Base-by-base conservation (phyloP, 164 flowering plant genomes). In the Nymphaea colorata region DNA sequence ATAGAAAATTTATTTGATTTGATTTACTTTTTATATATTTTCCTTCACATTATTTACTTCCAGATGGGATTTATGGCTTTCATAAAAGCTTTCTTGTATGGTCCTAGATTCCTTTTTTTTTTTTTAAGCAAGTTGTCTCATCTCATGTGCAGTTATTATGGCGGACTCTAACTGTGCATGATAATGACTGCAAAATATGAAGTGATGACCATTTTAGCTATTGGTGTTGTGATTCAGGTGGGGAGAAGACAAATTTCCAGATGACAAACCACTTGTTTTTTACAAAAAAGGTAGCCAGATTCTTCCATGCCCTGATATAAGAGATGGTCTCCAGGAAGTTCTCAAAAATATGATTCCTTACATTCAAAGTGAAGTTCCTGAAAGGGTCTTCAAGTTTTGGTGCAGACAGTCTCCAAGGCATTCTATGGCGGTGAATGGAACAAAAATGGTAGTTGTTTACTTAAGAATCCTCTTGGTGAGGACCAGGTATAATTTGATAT, bases 371-470 rank as follows among this genome's bases (percentile, higher is more conserved):
- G 78, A 78, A 72, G 71, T 90, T 64, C 97, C 96, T 62, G 64
- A 45, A 17, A 79, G 73, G 66, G 84, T 87, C 16, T 76, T 92
- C 64, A 92, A 90, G 80, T 87, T 95, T 67, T 92, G 97, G 98
- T 87, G 98, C n/a, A 72, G 88, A 72, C 98, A 95, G 71, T 92
- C 97, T 15, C 98, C 99, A 25, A 78, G 99, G 72, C 98, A 95
- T 95, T 95, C 71, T 78, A 87, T 70, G 96, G 97, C 18, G 99
- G 99, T 2, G 95, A 92, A 0, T 95, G 99, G 99, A 95, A 95
- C 79, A 91, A 90, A 73, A 92, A 95, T 74, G 97, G 98, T 2
- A 95, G 98, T 79, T 95, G 99, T 82, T 73, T 86, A 76, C 81
- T 89, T 8, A 71, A 80, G 60, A 63, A 80, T 6, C 97, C 97